Conservation (phyloP, 2,329 filamentous ascomycete genomes). For the Aspergillus sp. region DNA sequence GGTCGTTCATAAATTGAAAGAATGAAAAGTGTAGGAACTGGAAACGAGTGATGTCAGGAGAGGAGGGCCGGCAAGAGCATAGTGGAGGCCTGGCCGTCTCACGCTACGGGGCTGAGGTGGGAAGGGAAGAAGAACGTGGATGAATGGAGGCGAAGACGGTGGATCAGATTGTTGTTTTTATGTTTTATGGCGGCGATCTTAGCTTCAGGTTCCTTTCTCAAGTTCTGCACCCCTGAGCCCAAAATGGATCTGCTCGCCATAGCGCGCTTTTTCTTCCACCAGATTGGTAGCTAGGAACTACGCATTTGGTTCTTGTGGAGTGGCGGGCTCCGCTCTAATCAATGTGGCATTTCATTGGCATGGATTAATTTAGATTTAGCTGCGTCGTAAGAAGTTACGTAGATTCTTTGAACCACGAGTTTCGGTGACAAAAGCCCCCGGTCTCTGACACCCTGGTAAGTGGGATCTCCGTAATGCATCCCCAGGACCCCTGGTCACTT, state of each 20-base stretch:
- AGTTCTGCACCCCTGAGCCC: conserved; percentile 4
- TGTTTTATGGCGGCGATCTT: conserved; percentile 2
- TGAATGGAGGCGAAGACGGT: neutral
- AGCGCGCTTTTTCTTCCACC: no score
- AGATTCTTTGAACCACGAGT: neutral
- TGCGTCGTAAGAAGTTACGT: conserved; percentile 10
- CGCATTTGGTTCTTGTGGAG: neutral
- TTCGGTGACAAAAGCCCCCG: neutral
- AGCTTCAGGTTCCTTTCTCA: neutral
- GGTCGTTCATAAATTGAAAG: neutral
- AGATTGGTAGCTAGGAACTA: no score
- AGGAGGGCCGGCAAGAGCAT: neutral
- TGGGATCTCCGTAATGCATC: no score
- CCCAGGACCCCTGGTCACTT: no score
- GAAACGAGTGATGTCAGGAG: neutral
- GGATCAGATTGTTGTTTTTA: neutral
- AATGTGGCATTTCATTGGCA: conserved; percentile 3
- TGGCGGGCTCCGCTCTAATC: conserved; percentile 2
- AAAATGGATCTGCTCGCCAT: neutral
- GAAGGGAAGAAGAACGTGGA: neutral
- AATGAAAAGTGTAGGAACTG: neutral
- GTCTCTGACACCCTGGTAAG: no score
- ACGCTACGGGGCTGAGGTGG: neutral
- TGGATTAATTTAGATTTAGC: conserved; percentile 7
- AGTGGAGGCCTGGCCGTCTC: neutral